phyloP scores from a whole-genome alignment of 1,284 basidiomycete species.

The Inonotus hispidus region DNA sequence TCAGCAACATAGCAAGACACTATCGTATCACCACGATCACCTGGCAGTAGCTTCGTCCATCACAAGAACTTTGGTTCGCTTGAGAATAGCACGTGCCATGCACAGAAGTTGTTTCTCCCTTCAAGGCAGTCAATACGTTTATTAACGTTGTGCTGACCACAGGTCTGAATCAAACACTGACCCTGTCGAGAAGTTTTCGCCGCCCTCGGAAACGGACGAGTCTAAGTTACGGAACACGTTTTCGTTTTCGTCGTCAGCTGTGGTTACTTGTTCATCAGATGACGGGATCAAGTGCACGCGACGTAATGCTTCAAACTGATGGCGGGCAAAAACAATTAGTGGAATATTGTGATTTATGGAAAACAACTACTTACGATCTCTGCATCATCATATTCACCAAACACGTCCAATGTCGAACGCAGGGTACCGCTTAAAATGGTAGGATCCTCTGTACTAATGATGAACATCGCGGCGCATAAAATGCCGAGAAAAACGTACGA shows the following conservation, averaged over 20 bases:
- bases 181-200: constrained; percentile 94
- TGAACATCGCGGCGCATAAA: not conserved
- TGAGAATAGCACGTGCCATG: constrained; percentile 61
- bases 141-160: not conserved
- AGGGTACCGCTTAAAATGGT: constrained; percentile 84
- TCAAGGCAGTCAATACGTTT: not conserved
- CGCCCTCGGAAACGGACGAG: constrained; percentile 79
- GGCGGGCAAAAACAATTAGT: not conserved
- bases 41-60: constrained; percentile 61
- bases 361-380: constrained; percentile 59
- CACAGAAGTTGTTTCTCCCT: constrained; percentile 60
- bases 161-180: constrained; percentile 28
- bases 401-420: constrained; percentile 85
- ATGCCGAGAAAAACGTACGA: constrained; percentile 42
- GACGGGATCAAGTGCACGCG: constrained; percentile 80
- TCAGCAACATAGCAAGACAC: not conserved
- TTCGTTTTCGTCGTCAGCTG: constrained; percentile 54
- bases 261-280: constrained; percentile 35
- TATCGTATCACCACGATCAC: not conserved
- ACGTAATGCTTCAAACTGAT: constrained; percentile 80
- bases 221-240: constrained; percentile 88
- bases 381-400: constrained; percentile 80
- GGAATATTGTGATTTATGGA: too few species aligned
- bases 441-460: constrained; percentile 63
- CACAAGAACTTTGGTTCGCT: constrained; percentile 50